A percentile compares a stretch with the other conserved stretches of the same genome.
These are phyloP conservation scores for Scleromitrula shiraiana DNA, from an alignment of 2,329 filamentous ascomycete species.

Conservation along the genomic window DNA sequence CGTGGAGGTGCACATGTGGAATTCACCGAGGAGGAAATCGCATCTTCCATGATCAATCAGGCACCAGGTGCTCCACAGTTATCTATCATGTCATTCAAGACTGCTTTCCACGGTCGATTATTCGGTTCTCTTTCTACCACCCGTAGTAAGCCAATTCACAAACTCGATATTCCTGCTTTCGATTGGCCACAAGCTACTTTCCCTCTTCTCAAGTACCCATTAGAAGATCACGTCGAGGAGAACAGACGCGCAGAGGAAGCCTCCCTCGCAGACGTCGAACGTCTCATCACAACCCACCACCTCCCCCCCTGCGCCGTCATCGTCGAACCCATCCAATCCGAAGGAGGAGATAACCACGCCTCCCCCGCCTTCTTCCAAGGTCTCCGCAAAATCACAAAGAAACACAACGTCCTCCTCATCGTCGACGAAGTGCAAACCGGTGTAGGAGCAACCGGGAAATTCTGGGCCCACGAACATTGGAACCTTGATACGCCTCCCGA, in stretches of 20 bases:
- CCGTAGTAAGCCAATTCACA: conserved; percentile 76
- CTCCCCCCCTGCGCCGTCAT: conserved; percentile 66
- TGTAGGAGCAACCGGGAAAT: conserved; percentile 76
- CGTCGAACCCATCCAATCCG: conserved; percentile 74
- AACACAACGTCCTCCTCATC: conserved; percentile 64
- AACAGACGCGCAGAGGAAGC: conserved; percentile 65
- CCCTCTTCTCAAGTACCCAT: conserved; percentile 68
- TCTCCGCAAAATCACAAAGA: conserved; percentile 63
- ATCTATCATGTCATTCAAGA: conserved; percentile 71
- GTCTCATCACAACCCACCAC: conserved; percentile 57
- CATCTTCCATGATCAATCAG: conserved; percentile 62
- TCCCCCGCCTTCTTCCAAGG: conserved; percentile 71
- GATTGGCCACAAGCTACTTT: conserved; percentile 82
- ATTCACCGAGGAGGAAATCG: conserved; percentile 62
- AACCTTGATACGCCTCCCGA: conserved; percentile 62
- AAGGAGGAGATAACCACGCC: conserved; percentile 79
- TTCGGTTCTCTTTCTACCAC: conserved; percentile 74
- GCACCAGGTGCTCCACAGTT: conserved; percentile 65
- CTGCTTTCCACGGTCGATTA: conserved; percentile 72
- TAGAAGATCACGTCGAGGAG: conserved; percentile 59
- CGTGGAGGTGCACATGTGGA: conserved; percentile 58
- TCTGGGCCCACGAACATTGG: conserved; percentile 87
- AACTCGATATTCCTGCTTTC: conserved; percentile 81
- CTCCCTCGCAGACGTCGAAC: conserved; percentile 66
- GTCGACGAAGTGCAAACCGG: conserved; percentile 82